Conservation (phyloP, 441 rosid genomes). For the Isatis lusitanica region DNA sequence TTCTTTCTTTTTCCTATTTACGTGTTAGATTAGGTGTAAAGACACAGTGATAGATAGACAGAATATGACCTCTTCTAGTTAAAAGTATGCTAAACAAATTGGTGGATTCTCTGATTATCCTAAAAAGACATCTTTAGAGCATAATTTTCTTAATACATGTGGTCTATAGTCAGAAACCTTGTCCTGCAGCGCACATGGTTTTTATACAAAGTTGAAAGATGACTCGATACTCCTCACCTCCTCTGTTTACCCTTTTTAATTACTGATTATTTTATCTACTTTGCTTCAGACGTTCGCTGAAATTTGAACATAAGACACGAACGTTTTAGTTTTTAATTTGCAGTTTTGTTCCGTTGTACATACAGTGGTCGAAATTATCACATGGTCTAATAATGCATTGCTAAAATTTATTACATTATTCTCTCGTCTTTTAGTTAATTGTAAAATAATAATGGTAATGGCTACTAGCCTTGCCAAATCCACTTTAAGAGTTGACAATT, state of each 20-base stretch:
- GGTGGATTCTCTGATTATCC: not conserved
- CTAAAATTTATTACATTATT: not conserved
- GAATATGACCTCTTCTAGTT: not conserved
- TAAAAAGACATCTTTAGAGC: not conserved
- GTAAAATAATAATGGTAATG: not conserved
- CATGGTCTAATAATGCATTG: not conserved
- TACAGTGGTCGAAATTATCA: not conserved
- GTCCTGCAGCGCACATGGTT: constrained; percentile 23
- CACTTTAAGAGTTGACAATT: constrained; percentile 14
- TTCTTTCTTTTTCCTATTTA: not conserved
- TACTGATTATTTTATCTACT: not conserved
- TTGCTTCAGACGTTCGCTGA: not conserved
- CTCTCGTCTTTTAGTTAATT: not conserved
- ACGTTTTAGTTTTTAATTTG: not conserved
- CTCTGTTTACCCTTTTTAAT: not conserved
- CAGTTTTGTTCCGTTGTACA: not conserved
- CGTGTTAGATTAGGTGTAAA: constrained; percentile 5
- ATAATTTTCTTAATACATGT: constrained; percentile 1
- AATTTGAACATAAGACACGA: not conserved
- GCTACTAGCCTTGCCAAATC: not conserved
- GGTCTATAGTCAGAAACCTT: constrained; percentile 19
- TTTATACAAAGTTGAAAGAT: not conserved
- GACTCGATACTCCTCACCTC: constrained; percentile 17
- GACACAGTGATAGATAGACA: not conserved
- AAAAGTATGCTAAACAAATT: not conserved